phyloP scores from a whole-genome alignment of 2,329 filamentous ascomycete genomes.

The Dendrostoma leiphaemia region DNA sequence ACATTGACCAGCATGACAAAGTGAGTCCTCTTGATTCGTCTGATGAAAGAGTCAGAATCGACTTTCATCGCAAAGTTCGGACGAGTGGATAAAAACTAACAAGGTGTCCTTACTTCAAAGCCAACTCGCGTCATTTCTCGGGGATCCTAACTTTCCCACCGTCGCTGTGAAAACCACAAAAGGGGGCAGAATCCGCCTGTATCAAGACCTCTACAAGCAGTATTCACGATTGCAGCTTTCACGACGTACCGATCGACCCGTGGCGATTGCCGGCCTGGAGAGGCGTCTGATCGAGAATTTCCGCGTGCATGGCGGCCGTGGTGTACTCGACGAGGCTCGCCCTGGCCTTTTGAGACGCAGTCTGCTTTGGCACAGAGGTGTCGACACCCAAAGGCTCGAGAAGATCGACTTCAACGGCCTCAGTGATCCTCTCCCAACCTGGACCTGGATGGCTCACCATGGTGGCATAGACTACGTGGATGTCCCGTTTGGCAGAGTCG shows the following conservation, averaged over 20 bases:
- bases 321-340: slow-evolving; percentile 25
- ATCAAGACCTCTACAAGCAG: slow-evolving; percentile 25
- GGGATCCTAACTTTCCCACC: slow-evolving; percentile 28
- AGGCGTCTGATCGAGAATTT: slow-evolving; percentile 26
- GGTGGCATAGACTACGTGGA: not conserved
- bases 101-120: not conserved
- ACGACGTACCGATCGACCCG: slow-evolving; percentile 24
- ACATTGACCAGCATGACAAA: slow-evolving; percentile 31
- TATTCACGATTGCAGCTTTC: slow-evolving; percentile 31
- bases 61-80: too few relatives aligned
- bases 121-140: slow-evolving; percentile 23
- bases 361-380: slow-evolving; percentile 26
- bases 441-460: slow-evolving; percentile 13
- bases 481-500: not conserved
- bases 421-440: not conserved
- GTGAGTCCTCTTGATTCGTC: slow-evolving; percentile 24
- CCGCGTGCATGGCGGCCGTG: slow-evolving; percentile 25
- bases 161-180: slow-evolving; percentile 11
- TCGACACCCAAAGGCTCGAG: not conserved
- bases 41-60: not conserved
- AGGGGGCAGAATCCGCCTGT: slow-evolving; percentile 24
- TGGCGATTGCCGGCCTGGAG: slow-evolving; percentile 32
- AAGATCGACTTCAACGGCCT: not conserved
- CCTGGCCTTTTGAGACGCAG: slow-evolving; percentile 24
- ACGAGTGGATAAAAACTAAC: too few relatives aligned